These are phyloP conservation scores for Hypoxylon rubiginosum DNA, from an alignment of 2,329 filamentous ascomycete species.

Conservation along the genomic window DNA sequence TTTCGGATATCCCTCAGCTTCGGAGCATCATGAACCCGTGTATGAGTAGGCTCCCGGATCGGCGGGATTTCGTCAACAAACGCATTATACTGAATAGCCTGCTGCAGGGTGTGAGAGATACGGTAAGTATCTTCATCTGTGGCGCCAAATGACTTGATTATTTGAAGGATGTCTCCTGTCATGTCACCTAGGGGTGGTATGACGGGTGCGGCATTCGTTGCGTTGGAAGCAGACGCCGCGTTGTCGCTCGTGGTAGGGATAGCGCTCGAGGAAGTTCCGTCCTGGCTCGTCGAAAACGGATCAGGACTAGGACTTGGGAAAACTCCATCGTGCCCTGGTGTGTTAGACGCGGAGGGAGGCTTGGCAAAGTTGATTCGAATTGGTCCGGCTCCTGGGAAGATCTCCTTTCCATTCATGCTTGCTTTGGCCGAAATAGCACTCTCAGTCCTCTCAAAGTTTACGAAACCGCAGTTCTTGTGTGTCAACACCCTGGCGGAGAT, in stretches of 20 bases:
- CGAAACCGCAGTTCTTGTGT: conserved; percentile 98
- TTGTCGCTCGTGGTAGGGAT: conserved; percentile 58
- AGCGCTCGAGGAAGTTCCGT: conserved; percentile 56
- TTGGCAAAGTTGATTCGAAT: conserved; percentile 98
- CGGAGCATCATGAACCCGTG: conserved; percentile 90
- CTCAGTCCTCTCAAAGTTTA: conserved; percentile 94
- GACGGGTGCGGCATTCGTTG: conserved; percentile 66
- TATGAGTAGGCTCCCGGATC: conserved; percentile 88
- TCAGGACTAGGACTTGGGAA: conserved; percentile 94
- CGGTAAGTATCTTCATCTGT: conserved; percentile 80
- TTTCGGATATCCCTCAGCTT: conserved; percentile 96
- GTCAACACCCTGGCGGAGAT: conserved; percentile 93
- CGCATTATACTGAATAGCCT: conserved; percentile 78
- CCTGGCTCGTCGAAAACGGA: conserved; percentile 75
- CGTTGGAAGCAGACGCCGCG: conserved; percentile 51
- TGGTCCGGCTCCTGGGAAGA: conserved; percentile 95
- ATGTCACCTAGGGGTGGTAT: conserved; percentile 83
- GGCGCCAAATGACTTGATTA: conserved; percentile 90
- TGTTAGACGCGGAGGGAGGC: conserved; percentile 89
- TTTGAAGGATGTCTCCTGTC: conserved; percentile 84
- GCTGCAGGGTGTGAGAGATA: conserved; percentile 80
- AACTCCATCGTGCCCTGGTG: conserved; percentile 88
- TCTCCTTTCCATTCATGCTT: conserved; percentile 94
- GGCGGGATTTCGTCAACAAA: conserved; percentile 90
- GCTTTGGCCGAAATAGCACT: conserved; percentile 91